Base-by-base conservation (phyloP, 805 yeast genomes). In the Cyberlindnera euphorbiae region DNA sequence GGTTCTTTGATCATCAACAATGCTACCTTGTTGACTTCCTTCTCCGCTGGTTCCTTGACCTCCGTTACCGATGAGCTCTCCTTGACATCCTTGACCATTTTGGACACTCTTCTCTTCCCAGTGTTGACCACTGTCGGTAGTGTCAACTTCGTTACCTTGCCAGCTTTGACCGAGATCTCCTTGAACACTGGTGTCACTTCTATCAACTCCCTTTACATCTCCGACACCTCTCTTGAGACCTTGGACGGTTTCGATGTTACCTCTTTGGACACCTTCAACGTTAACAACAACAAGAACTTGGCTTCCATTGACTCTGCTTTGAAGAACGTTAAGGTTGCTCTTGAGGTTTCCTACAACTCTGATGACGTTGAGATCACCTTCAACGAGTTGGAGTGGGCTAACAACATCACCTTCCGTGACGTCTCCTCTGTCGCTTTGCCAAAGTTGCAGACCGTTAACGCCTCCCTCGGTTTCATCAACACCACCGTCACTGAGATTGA, bases 251-350 rank as follows among this genome's bases (percentile, higher is more conserved):
- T 82, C 56, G 67, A 66, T 43, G 75, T 73, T 34, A 63, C 52
- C 55, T 62, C 58, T 58, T 69, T 59, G 55, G 64, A 58, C 42
- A 60, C 58, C 34, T 80, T 81, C 68, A 71, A 90, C 71, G 75
- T 93, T 56, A 89, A 88, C 88, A 93, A 93, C 82, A 93, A 93
- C 79, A 68, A 63, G 50, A 75, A 80, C 60, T 76, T 93, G 63
- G 76, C 71, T 51, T 63, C 85, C 42, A 75, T 83, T 52, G 74
- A 82, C 59, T 79, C 90, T 35, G 77, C 76, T 46, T 74, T 90
- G 60, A 64, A 78, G 63, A 65, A 82, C 42, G 93, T 88, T 46
- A 75, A 90, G 44, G 76, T 76, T 60, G 60, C 79, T 45, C 73
- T 93, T 55, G 77, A 81, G 54, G 79, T 93, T 59, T 78, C 96